Conservation (phyloP, 768 basidiomycete genomes). For the Mrakia gelida region DNA sequence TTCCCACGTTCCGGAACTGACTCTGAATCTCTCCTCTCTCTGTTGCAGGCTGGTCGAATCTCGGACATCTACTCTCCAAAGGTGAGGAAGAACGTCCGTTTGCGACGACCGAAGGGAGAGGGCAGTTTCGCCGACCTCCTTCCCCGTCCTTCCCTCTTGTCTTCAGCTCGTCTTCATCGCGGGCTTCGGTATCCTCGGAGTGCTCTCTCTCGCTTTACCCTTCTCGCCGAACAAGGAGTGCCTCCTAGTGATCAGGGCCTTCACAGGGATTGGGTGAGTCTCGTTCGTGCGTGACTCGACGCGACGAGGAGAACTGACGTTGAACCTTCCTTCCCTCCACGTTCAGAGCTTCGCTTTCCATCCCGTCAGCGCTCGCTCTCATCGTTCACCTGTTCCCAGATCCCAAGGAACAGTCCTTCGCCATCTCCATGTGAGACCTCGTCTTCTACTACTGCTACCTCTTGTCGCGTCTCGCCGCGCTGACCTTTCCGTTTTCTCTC, state of each 20-base stretch:
- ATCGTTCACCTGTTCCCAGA: constrained; percentile 36
- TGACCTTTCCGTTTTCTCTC: not conserved
- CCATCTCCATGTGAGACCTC: not conserved
- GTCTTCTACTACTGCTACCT: not conserved
- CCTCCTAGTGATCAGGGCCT: constrained; percentile 53
- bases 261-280: constrained; percentile 49
- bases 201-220: constrained; percentile 51
- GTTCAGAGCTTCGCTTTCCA: constrained; percentile 49
- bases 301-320: not conserved
- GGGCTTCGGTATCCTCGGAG: constrained; percentile 49
- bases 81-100: not conserved
- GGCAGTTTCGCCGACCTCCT: not conserved
- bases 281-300: not conserved
- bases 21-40: not conserved
- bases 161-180: constrained; percentile 43
- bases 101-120: too few species aligned
- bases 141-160: not conserved
- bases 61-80: constrained; percentile 3
- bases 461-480: too few species aligned
- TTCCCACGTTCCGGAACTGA: not conserved
- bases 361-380: constrained; percentile 49
- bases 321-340: not conserved
- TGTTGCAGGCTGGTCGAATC: constrained; percentile 1
- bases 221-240: constrained; percentile 51
- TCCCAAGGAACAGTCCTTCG: constrained; percentile 30